A percentile compares a stretch with the other conserved stretches of the same genome.
These are phyloP conservation scores for Fusarium piperis DNA, from an alignment of 2,329 filamentous ascomycete species.

Conservation along the genomic window DNA sequence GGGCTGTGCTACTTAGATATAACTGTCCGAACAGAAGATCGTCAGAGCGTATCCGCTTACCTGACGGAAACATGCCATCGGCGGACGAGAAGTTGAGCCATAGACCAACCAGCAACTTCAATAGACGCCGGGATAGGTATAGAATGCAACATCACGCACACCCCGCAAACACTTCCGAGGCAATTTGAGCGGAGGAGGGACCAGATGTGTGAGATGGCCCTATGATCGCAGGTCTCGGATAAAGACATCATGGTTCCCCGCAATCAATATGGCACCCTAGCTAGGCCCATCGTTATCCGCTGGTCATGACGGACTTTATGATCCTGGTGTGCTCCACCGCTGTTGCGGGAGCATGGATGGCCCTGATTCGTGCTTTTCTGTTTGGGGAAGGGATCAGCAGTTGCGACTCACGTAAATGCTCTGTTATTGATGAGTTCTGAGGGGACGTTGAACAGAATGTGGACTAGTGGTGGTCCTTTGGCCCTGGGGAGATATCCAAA, in stretches of 20 bases:
- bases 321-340: background rate
- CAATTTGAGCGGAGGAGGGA: background rate
- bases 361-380: background rate
- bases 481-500: too few relatives aligned
- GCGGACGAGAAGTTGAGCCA: background rate
- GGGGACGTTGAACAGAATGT: background rate
- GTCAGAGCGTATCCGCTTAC: background rate
- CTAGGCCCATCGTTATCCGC: background rate
- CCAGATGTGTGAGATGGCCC: background rate
- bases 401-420: background rate
- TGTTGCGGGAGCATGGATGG: background rate
- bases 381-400: background rate
- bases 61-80: background rate
- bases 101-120: background rate
- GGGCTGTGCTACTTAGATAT: background rate
- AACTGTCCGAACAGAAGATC: background rate
- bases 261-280: background rate
- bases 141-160: background rate
- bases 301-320: background rate
- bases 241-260: background rate
- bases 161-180: background rate
- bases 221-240: background rate
- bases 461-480: background rate
- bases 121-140: background rate
- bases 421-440: background rate